A percentile compares a stretch with the other conserved stretches of the same genome.
Evolutionary conservation across 2,329 filamentous ascomycete genomes (phyloP).

Genomic region (Aspergillus sp.): DNA sequence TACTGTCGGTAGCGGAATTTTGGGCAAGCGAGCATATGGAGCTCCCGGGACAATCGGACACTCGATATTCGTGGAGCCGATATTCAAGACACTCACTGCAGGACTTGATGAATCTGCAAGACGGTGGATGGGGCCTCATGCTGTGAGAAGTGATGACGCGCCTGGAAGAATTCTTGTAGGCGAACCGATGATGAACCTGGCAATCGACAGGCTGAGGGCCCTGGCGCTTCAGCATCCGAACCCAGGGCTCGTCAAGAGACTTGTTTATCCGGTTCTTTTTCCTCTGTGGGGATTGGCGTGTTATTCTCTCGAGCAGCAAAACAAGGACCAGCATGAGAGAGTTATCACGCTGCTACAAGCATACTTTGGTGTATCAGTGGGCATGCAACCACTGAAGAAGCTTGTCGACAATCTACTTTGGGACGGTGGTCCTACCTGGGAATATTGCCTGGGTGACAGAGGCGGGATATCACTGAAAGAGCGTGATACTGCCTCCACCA

Average conservation of each 20-base stretch:
- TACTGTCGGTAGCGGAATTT: conserved; percentile 34
- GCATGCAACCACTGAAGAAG: conserved; percentile 25
- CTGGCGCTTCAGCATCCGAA: conserved; percentile 35
- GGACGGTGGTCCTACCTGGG: conserved; percentile 31
- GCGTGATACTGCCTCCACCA: conserved; percentile 9
- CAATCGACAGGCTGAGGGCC: conserved; percentile 26
- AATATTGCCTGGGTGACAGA: conserved; percentile 17
- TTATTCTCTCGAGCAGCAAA: conserved; percentile 24
- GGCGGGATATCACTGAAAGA: conserved; percentile 19
- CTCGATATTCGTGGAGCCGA: conserved; percentile 32
- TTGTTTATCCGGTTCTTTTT: conserved; percentile 31
- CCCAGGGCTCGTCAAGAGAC: conserved; percentile 33
- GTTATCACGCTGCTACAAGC: conserved; percentile 26
- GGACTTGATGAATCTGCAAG: conserved; percentile 16
- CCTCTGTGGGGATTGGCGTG: conserved; percentile 35
- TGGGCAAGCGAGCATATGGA: conserved; percentile 31
- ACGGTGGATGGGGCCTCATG: conserved; percentile 17
- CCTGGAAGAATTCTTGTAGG: conserved; percentile 14
- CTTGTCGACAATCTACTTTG: conserved; percentile 33
- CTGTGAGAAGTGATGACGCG: not conserved
- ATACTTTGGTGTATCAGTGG: conserved; percentile 34
- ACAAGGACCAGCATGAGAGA: conserved; percentile 18
- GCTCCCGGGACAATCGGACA: conserved; percentile 32
- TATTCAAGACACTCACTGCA: conserved; percentile 29
- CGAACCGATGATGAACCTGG: conserved; percentile 18